Conservation (phyloP, 495 filamentous ascomycete genomes). For the Gamarada debralockiae region DNA sequence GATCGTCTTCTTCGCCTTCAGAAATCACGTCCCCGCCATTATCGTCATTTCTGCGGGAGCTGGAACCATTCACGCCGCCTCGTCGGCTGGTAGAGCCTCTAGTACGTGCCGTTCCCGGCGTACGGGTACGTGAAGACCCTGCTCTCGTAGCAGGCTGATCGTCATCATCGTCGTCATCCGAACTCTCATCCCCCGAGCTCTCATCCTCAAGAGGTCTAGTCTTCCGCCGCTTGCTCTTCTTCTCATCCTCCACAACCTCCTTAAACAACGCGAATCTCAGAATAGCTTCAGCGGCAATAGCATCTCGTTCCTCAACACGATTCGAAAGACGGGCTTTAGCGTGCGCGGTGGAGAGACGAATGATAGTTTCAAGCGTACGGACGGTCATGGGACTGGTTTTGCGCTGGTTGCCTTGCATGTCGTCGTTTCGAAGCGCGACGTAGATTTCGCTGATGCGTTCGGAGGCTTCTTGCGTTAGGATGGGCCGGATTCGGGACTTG, state of each 20-base stretch:
- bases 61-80: slow-evolving; percentile 5
- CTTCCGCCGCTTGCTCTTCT: slow-evolving; percentile 66
- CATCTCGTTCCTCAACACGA: slow-evolving; percentile 90
- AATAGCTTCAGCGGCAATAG: slow-evolving; percentile 82
- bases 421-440: slow-evolving; percentile 90
- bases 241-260: slow-evolving; percentile 86
- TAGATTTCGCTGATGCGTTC: slow-evolving; percentile 93
- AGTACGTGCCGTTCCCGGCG: slow-evolving; percentile 22
- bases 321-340: slow-evolving; percentile 90
- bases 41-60: slow-evolving; percentile 15
- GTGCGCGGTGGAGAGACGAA: slow-evolving; percentile 94
- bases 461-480: slow-evolving; percentile 88
- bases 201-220: slow-evolving; percentile 38
- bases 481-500: slow-evolving; percentile 85
- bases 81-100: slow-evolving; percentile 4
- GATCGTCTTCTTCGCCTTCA: slow-evolving; percentile 48
- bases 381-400: slow-evolving; percentile 94
- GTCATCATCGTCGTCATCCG: slow-evolving; percentile 27
- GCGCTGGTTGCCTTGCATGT: slow-evolving; percentile 88
- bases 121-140: slow-evolving; percentile 15
- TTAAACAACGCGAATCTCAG: slow-evolving; percentile 97
- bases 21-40: slow-evolving; percentile 21
- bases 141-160: slow-evolving; percentile 23
- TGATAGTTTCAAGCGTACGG: slow-evolving; percentile 94
- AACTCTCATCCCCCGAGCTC: slow-evolving; percentile 38